phyloP scores from a whole-genome alignment of 148 eudicot genomes.

The Fallopia convolvulus region DNA sequence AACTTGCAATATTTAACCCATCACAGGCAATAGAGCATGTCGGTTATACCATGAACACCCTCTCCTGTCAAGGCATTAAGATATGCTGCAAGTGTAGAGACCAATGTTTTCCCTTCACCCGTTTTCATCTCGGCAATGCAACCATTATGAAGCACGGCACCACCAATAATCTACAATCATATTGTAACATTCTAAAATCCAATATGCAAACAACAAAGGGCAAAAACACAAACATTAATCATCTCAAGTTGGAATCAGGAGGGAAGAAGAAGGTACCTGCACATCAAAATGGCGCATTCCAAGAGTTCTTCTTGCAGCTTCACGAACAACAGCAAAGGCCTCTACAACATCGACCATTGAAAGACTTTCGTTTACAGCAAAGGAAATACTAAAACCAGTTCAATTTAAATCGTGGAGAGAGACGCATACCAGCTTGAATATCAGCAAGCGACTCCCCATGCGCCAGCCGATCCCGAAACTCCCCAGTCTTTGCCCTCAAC shows the following conservation, averaged over 20 bases:
- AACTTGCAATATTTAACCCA: conserved; percentile 1
- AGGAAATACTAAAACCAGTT: neutral
- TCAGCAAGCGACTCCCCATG: conserved; percentile 78
- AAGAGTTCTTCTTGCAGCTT: conserved; percentile 92
- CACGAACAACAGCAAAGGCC: conserved; percentile 98
- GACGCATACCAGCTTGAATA: conserved; percentile 80
- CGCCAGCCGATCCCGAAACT: conserved; percentile 63
- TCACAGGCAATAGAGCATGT: neutral
- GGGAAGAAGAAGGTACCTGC: conserved; percentile 39
- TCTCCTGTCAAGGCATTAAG: conserved; percentile 95
- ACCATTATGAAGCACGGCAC: conserved; percentile 97
- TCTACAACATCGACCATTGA: conserved; percentile 31
- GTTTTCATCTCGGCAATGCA: conserved; percentile 99
- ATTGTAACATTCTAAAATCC: neutral
- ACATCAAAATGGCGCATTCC: conserved; percentile 99
- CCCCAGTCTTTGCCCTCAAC: conserved; percentile 77
- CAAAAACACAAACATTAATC: neutral
- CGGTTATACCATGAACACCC: conserved; percentile 86
- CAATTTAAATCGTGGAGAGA: neutral
- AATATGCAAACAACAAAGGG: neutral
- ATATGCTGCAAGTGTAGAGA: conserved; percentile 96
- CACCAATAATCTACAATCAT: conserved; percentile 72
- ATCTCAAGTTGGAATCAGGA: neutral
- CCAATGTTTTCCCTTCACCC: conserved; percentile 97
- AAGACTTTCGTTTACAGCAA: neutral